Evolutionary conservation across 2,329 filamentous ascomycete genomes (phyloP).

Genomic region (Lachnellula willkommii): DNA sequence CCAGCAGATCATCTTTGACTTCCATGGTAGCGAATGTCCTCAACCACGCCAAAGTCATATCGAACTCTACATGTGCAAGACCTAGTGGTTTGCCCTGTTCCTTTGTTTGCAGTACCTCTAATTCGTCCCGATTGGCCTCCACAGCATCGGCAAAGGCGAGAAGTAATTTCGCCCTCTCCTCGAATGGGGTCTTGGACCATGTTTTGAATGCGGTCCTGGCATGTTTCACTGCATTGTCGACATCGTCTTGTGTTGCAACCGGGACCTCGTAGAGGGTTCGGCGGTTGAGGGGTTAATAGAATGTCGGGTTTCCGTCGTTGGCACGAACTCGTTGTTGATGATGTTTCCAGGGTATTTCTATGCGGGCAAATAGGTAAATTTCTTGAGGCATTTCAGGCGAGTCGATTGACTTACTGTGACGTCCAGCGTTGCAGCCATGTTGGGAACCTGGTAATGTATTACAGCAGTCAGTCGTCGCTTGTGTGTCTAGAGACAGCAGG

Average conservation of each 20-base stretch:
- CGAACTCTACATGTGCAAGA: slow-evolving; percentile 13
- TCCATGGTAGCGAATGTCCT: slow-evolving; percentile 2
- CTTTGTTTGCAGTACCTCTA: slow-evolving; percentile 40
- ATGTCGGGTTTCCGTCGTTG: not conserved
- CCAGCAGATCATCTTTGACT: slow-evolving; percentile 4
- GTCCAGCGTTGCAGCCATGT: too few relatives aligned
- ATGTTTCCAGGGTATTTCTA: slow-evolving; percentile 3
- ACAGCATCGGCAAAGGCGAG: not conserved
- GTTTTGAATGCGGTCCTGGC: slow-evolving; percentile 41
- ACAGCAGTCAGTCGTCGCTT: too few relatives aligned
- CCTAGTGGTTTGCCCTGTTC: slow-evolving; percentile 47
- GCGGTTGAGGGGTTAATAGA: slow-evolving; percentile 12
- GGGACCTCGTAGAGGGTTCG: slow-evolving; percentile 30
- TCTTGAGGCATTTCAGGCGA: too few relatives aligned
- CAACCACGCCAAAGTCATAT: slow-evolving; percentile 8
- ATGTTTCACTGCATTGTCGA: slow-evolving; percentile 42
- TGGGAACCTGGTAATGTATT: too few relatives aligned
- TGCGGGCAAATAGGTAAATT: not conserved
- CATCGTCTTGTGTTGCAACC: slow-evolving; percentile 36
- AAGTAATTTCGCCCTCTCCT: slow-evolving; percentile 36
- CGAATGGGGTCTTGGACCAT: slow-evolving; percentile 40
- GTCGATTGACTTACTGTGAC: too few relatives aligned
- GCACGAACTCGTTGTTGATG: slow-evolving; percentile 10
- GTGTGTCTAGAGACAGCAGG: too few relatives aligned
- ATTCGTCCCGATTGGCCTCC: slow-evolving; percentile 33